Evolutionary conservation across 1,284 basidiomycete species (phyloP).

Genomic region (Heterobasidion irregulare): DNA sequence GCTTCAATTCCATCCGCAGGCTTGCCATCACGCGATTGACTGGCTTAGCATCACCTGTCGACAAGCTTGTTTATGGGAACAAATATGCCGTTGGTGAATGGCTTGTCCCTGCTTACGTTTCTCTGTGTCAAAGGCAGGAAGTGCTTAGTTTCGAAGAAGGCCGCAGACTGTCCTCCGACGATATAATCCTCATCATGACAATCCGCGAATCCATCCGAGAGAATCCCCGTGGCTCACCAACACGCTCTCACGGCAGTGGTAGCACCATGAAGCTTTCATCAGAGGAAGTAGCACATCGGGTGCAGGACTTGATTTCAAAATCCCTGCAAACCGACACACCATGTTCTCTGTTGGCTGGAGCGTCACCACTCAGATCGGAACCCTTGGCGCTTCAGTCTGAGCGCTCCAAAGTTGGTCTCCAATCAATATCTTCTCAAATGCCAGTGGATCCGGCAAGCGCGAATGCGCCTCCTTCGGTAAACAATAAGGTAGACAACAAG

Average conservation of each 20-base stretch:
- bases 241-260: background rate
- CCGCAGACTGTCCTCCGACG: conserved; percentile 8
- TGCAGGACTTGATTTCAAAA: background rate
- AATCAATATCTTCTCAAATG: too few species aligned
- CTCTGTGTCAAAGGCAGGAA: conserved; percentile 3
- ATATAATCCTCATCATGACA: conserved; percentile 7
- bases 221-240: background rate
- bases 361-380: too few species aligned
- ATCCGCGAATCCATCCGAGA: conserved; percentile 6
- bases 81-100: conserved; percentile 8
- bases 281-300: background rate
- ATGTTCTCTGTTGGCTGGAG: too few species aligned
- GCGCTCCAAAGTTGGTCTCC: too few species aligned
- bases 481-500: too few species aligned
- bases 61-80: conserved; percentile 8
- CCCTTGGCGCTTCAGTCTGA: too few species aligned
- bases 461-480: too few species aligned
- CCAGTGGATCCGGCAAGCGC: too few species aligned
- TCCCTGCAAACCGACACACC: background rate
- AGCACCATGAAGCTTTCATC: background rate
- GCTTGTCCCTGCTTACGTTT: conserved; percentile 8
- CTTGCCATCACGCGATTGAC: conserved; percentile 6
- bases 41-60: conserved; percentile 3
- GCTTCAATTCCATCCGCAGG: conserved; percentile 8
- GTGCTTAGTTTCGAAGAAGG: conserved; percentile 6